These are phyloP conservation scores for Corchorus capsularis DNA, from an alignment of 345 rosid species.

Conservation along the genomic window DNA sequence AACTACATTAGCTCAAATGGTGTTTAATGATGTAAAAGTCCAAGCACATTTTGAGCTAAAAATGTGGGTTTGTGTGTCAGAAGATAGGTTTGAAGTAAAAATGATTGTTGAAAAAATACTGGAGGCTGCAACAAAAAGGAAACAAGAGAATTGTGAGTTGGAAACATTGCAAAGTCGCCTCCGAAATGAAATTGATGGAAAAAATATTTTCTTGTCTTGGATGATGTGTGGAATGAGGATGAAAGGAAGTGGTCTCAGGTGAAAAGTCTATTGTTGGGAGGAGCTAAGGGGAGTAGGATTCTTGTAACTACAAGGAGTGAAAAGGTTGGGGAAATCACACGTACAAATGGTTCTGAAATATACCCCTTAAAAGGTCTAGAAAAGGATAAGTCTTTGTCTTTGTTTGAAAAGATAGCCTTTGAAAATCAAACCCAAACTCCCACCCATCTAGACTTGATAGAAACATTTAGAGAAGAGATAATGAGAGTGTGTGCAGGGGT, in stretches of 20 bases:
- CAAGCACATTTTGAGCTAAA: background rate
- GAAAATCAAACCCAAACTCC: too few species aligned
- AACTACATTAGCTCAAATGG: background rate
- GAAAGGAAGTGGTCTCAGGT: background rate
- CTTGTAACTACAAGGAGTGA: too few species aligned
- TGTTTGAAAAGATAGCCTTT: too few species aligned
- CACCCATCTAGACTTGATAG: too few species aligned
- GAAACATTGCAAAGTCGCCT: background rate
- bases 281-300: too few species aligned
- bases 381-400: too few species aligned
- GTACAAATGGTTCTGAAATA: too few species aligned
- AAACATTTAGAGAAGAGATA: too few species aligned
- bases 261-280: background rate
- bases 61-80: slow-evolving; percentile 1
- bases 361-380: too few species aligned
- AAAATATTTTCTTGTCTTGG: background rate
- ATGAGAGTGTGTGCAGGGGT: too few species aligned
- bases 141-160: background rate
- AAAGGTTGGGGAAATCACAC: too few species aligned
- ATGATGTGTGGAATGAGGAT: slow-evolving; percentile 7
- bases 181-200: background rate
- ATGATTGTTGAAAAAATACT: background rate
- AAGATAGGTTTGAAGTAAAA: background rate
- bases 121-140: background rate
- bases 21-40: background rate